Evolutionary conservation across 2,329 filamentous ascomycete genomes (phyloP), one percentile per base, ranked within the genome.

Genomic region (Metarhizium humberi): DNA sequence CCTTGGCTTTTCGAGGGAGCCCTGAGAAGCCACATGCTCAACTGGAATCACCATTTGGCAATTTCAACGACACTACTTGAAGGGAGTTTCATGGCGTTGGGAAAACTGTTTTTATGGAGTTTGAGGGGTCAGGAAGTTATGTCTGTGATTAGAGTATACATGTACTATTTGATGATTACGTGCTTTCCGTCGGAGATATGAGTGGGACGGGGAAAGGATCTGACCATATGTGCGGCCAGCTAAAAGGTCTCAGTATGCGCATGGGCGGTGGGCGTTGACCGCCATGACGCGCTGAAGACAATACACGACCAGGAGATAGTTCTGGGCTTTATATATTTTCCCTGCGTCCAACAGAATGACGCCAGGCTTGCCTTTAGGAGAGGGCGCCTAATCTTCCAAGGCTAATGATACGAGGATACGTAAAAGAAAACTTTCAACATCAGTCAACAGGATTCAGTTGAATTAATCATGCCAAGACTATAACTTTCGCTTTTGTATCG

Each of bases 1-100:
- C 78, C 34, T 67, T 85, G 62, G 80, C 82, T 62, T 81, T 81
- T 71, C 78, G 82, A 63, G 78, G 79, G 60, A 85, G 81, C 63
- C 81, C 82, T 29, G 82, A 85, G 64, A 84, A 84, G 70, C 63
- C 71, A 52, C 70, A 73, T 53, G 63, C 65, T 50, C 61, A 71
- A 38, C 63, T 66, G 8, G 62, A 57, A 29, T 59, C 63, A 20
- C 61, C 67, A 45, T 61, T 68, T 18, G 60, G 74, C 38, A 63
- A 69, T 57, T 64, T 71, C 38, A 61, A 62, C 30, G 63, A 59
- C 29, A 61, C 61, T 25, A 61, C 71, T 48, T 72, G 62, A 36
- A 3, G 25, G 25, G 56, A 53, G 54, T 40, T 30, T 52, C 53
- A 51, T 53, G 42, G 52, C 53, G 52, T 59, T 59, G 56, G 53